Evolutionary conservation across 306 rosid genomes (phyloP), one percentile per base, ranked within the genome.

Genomic region (Ceratonia siliqua): DNA sequence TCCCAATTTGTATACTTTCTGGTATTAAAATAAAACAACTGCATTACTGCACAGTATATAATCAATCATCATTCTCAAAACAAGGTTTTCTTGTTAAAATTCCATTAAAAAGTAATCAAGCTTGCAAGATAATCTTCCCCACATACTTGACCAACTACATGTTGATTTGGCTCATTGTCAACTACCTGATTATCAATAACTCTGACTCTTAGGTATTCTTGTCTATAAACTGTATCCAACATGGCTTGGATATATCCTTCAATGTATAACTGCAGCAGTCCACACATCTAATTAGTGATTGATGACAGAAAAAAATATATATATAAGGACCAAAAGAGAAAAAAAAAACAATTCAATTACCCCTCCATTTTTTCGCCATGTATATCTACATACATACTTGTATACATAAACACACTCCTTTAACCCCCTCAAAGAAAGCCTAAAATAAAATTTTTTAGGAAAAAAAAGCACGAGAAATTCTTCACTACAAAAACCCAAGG

Each of bases 201-300:
- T 79, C 91, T 87, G 83, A 91, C 97, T 78, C 98, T 81, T 70
- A 94, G 90, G 75, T 89, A 94, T 75, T 91, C 98, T 83, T 94
- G 97, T 84, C 90, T 87, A 73, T 84, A 94, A 76, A 90, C 67
- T 32, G 97, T 79, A 78, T 94, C 97, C 92, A 91, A 84, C 98
- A 91, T 91, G 67, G 97, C 98, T 88, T 94, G 97, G 78, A 94
- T 85, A 85, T 94, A 94, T 72, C 98, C 98, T 91, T 94, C 98
- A 80, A 94, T 85, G 63, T 91, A 94, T 62, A 91, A 80, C 98
- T 94, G 96, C 86, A 88, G 71, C 68, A 68, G 63, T 50, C 36
- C 69, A 82, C 81, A 83, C 35, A 74, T 76, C 41, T 30, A 76
- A 67, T 87, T 32, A 82, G 69, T 61, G 48, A 57, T 54, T 30